Base-by-base conservation (phyloP, 352 stramenopile species). In the Phytopythium montanum region DNA sequence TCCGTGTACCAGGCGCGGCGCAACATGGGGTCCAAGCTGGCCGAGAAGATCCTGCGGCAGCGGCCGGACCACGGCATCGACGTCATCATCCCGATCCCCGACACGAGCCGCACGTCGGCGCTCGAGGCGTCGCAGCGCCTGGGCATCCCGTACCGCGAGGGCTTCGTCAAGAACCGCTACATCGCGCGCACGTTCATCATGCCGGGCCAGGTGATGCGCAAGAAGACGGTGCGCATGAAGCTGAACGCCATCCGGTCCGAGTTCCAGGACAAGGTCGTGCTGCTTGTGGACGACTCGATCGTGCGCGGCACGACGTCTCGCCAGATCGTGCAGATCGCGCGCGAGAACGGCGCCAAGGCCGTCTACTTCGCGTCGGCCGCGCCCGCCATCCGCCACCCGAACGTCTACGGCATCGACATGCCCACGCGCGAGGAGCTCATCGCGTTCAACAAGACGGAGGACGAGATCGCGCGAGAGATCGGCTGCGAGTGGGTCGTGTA, bases 361-460 rank as follows among this genome's bases (percentile, higher is more conserved):
- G 85, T 95, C 54, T 99, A 98, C 80, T 98, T 99, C 62, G 96
- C 90, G 23, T 98, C 91, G 52, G 97, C 97, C 8, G 96, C 97
- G 18, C 98, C 98, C 29, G 93, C 97, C 46, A 98, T 99, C 70
- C 90, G 97, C 36, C 97, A 99, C 77, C 96, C 96, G n/a, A 99
- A 99, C 70, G 98, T 99, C 31, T 99, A 99, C 75, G 98, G 98
- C 42, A 99, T 99, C 70, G 97, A 99, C 72, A 99, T 99, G 85
- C 97, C 97, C 10, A 99, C 97, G 48, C 81, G 85, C 34, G 88
- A 97, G 51, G 98, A 99, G 73, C 83, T 99, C 25, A 97, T 99
- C 67, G 97, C 98, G 8, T 97, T 98, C 71, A 90, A 97, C 69
- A 83, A 93, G 52, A 94, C 95, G 6, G 90, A 98, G 45, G 91